Base-by-base conservation (phyloP, 2,329 filamentous ascomycete genomes). In the Berkeleyomyces rouxiae region DNA sequence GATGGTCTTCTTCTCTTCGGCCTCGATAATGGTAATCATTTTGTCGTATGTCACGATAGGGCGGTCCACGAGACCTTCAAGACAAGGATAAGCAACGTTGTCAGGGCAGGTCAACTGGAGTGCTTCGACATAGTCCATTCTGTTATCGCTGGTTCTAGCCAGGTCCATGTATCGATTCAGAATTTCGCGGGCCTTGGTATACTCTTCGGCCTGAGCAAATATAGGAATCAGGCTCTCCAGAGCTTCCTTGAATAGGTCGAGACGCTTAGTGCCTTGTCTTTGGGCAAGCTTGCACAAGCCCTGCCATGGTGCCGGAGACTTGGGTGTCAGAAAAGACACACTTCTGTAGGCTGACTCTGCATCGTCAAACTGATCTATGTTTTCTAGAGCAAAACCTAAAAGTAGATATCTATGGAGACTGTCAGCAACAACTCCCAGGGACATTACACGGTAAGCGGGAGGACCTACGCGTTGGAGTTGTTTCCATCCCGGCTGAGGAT, bases 261-360 rank as follows among this genome's bases (percentile, higher is more conserved):
- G 46, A 9, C 58, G 49, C 33, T 47, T 58, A 6, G 58, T 10
- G 1, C 87, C 88, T 55, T 83, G 76, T 58, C 87, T 85, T 70
- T 96, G 96, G 58, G 85, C 80, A 62, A 82, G 79, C 69, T 85
- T 88, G 72, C 93, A 81, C 55, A 99, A 77, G 0, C 93, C 93
- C 71, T 96, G 88, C 90, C 89, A 97, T 67, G 88, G 88, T 69
- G 92, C 87, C n/a, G 83, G 77, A 67, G 96, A 90, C 16, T 82
- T 77, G 0, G 85, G 82, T 67, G 89, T 91, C 65, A 89, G 76
- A 23, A 78, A 77, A 4, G 87, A 82, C 1, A 92, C 93, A 40
- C 81, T 78, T 47, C 80, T 77, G 72, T 97, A 97, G 1, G 85
- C 82, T 42, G 79, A 81, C 68, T 93, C 90, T 0, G 93, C 85